Base-by-base conservation (phyloP, 495 filamentous ascomycete species). In the Neurospora sp. region DNA sequence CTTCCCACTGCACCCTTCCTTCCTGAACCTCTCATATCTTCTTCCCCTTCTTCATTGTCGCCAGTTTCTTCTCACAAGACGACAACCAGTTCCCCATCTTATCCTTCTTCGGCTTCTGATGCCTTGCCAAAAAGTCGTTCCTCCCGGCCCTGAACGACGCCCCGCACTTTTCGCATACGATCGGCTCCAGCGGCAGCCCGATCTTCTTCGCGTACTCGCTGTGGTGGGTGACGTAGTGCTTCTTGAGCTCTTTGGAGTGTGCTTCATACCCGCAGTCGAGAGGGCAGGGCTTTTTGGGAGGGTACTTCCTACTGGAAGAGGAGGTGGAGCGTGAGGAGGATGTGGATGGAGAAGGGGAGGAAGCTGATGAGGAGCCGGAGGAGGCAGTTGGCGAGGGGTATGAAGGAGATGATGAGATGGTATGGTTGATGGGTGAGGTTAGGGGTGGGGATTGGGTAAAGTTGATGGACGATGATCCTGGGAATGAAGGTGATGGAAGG, bases 211-310 rank as follows among this genome's bases (percentile, higher is more conserved):
- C 54, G 12, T 62, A 35, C 23, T 62, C 3, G 1, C 0, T 1
- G 12, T 31, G 48, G 23, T 2, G 3, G 27, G 23, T 62, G 6
- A 1, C 2, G 27, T 62, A 62, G 27, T 62, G 54, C 1, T 62
- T 62, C 0, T 62, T 62, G 0, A 62, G 54, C 27, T 62, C 54
- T 3, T 62, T 62, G 27, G 54, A 62, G 5, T 62, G 23, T 3
- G 1, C 54, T 0, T 7, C 0, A 27, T 62, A 62, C 0, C 0
- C 0, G 3, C 54, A 62, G 0, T 27, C 23, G 23, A 8, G 5
- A 6, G 23, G 4, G 48, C 48, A 62, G 6, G 0, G 5, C 5
- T 62, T 62, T 31, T 62, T 62, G 12, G 12, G 0, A 1, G 23
- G 23, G 0, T 16, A 0, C 18, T 0, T 6, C 4, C 3, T 16